Evolutionary conservation across 768 basidiomycete species (phyloP).

Genomic region (Podaxis sp.): DNA sequence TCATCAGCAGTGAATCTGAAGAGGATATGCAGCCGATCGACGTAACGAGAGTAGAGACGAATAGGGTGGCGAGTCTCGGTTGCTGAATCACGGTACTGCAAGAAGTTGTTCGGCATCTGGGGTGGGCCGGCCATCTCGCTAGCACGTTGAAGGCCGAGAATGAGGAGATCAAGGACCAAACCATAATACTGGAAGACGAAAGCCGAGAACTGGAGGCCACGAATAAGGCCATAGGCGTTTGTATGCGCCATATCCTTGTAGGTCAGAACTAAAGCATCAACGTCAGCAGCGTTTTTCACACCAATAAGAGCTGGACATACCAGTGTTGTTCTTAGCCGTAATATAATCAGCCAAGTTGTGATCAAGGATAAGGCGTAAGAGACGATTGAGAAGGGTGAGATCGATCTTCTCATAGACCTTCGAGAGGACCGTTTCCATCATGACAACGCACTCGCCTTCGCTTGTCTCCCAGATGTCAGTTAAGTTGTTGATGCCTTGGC

Average conservation of each 20-base stretch:
- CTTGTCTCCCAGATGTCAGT: constrained; percentile 98
- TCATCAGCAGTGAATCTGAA: constrained; percentile 99
- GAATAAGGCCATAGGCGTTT: constrained; percentile 95
- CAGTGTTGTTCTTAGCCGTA: constrained; percentile 97
- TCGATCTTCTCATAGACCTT: constrained; percentile 99
- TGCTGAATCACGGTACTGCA: constrained; percentile 93
- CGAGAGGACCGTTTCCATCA: constrained; percentile 98
- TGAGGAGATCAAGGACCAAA: constrained; percentile 90
- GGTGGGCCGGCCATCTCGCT: constrained; percentile 99
- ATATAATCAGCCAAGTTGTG: constrained; percentile 99
- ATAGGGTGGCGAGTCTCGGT: constrained; percentile 99
- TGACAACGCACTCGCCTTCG: constrained; percentile 96
- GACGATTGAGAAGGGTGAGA: constrained; percentile 90
- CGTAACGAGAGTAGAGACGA: constrained; percentile 94
- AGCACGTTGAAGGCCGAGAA: constrained; percentile 95
- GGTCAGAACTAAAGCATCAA: constrained; percentile 19
- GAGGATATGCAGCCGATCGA: constrained; percentile 92
- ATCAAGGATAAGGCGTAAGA: constrained; percentile 94
- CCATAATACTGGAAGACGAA: constrained; percentile 99
- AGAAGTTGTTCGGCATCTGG: constrained; percentile 96
- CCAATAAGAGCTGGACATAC: constrained; percentile 29
- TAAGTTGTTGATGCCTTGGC: constrained; percentile 98
- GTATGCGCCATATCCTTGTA: constrained; percentile 88
- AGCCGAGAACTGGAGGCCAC: constrained; percentile 96
- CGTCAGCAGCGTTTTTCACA: not conserved